Percentiles rank a stretch among this genome's conserved stretches.
phyloP scores from a whole-genome alignment of 169 alveolate genomes.

The Plasmodium fragile region DNA sequence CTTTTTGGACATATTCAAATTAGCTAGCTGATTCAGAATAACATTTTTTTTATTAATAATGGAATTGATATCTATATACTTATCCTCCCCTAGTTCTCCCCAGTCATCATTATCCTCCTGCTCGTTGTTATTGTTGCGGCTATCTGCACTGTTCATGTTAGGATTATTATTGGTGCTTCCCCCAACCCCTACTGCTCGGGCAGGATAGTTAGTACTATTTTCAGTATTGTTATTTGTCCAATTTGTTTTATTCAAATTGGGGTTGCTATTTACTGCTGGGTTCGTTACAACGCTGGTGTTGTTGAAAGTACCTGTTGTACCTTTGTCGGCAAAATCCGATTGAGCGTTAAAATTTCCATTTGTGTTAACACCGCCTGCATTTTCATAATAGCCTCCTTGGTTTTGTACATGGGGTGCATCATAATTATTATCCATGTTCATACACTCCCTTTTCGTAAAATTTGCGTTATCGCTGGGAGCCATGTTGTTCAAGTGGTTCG shows the following conservation, averaged over 20 bases:
- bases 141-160: background rate
- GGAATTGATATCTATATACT: slow-evolving; percentile 60
- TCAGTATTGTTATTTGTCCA: background rate
- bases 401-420: background rate
- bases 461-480: slow-evolving; percentile 7
- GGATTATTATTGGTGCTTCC: background rate
- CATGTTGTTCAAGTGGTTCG: background rate
- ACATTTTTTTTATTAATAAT: slow-evolving; percentile 57
- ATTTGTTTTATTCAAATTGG: background rate
- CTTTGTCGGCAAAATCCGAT: slow-evolving; percentile 6
- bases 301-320: background rate
- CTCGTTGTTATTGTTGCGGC: slow-evolving; percentile 14
- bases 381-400: background rate
- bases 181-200: background rate
- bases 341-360: slow-evolving; percentile 26
- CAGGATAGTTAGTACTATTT: background rate
- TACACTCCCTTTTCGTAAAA: slow-evolving; percentile 43
- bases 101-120: slow-evolving; percentile 67
- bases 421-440: slow-evolving; percentile 25
- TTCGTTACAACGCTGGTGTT: background rate
- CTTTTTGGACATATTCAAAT: slow-evolving; percentile 50
- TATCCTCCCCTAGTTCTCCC: slow-evolving; percentile 75
- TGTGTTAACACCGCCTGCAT: background rate
- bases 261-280: background rate
- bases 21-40: slow-evolving; percentile 57